phyloP scores from a whole-genome alignment of 345 rosid genomes.

The Rhizophora apiculata region DNA sequence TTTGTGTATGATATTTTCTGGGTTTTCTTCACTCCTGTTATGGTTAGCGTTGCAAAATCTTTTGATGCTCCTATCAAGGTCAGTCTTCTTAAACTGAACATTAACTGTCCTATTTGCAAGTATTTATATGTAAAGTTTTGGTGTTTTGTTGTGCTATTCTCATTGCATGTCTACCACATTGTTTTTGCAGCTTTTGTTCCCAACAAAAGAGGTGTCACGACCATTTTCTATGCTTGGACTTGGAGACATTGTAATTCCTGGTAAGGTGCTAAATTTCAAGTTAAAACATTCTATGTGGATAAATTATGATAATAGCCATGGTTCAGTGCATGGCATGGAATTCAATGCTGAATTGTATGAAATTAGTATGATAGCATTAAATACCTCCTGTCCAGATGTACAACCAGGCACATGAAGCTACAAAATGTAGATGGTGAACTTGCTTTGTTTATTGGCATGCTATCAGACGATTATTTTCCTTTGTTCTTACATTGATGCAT shows the following conservation, averaged over 20 bases:
- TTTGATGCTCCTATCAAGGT: constrained; percentile 99
- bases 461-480: not conserved
- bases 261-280: constrained; percentile 35
- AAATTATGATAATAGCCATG: no score
- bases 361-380: not conserved
- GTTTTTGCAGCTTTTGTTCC: constrained; percentile 77
- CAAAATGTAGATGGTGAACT: no score
- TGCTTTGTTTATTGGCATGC: not conserved
- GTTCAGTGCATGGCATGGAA: not conserved
- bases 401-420: no score
- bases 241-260: constrained; percentile 99
- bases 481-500: not conserved
- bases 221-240: constrained; percentile 99
- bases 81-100: constrained; percentile 26
- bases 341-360: not conserved
- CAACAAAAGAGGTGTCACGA: constrained; percentile 65
- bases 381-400: not conserved
- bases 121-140: not conserved
- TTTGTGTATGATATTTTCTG: constrained; percentile 96
- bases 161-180: not conserved
- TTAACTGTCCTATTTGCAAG: not conserved
- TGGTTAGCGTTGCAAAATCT: constrained; percentile 99
- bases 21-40: constrained; percentile 99
- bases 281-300: not conserved
- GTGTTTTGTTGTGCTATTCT: not conserved